Evolutionary conservation across 176 grass and related monocot genomes (phyloP).

Genomic region (Raddia distichophylla): DNA sequence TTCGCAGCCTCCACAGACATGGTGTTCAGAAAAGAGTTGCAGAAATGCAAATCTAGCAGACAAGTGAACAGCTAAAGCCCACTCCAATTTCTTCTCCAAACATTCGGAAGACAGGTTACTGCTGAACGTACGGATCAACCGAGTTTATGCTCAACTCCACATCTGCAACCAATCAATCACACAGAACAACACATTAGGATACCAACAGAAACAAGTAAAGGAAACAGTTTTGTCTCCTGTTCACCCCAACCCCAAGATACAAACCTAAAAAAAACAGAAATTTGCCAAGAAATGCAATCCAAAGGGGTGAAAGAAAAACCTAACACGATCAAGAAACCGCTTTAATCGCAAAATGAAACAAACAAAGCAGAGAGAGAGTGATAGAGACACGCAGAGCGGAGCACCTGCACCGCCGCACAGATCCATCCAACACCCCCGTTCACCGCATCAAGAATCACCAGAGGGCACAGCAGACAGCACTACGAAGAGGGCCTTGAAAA

Average conservation of each 20-base stretch:
- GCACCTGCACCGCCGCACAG: not conserved
- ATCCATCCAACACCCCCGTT: slow-evolving; percentile 12
- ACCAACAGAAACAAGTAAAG: not conserved
- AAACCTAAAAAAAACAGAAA: not conserved
- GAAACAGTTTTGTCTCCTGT: not conserved
- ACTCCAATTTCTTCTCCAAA: not conserved
- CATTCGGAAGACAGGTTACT: not conserved
- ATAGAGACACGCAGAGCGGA: not conserved
- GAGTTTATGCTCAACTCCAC: not conserved
- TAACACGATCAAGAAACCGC: not conserved
- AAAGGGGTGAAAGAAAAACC: not conserved
- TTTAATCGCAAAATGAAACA: not conserved
- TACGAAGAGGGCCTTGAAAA: not conserved
- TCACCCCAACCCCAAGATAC: not conserved
- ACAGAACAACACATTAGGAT: slow-evolving; percentile 4
- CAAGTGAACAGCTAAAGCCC: not conserved
- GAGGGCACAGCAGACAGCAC: not conserved
- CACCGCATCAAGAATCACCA: not conserved
- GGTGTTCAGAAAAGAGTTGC: not conserved
- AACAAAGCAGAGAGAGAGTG: not conserved
- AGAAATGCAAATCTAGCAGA: slow-evolving; percentile 1
- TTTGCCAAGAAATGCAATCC: not conserved
- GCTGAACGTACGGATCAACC: not conserved
- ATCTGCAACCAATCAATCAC: slow-evolving; percentile 22
- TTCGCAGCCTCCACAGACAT: slow-evolving; percentile 40